These are phyloP conservation scores for Neodidymelliopsis sp. DNA, from an alignment of 2,329 filamentous ascomycete genomes.

Conservation along the genomic window DNA sequence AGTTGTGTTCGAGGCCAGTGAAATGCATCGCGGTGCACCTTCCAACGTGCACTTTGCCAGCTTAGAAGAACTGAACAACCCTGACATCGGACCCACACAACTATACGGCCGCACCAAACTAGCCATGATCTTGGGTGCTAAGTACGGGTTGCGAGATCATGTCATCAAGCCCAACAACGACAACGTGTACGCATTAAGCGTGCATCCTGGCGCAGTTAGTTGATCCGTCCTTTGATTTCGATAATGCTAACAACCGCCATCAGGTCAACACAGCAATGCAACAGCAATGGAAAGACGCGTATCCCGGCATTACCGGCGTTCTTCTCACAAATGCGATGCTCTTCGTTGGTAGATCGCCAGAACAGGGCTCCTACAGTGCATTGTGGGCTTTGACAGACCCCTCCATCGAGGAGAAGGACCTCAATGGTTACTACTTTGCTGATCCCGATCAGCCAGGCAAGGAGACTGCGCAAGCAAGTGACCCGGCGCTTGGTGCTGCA, in stretches of 20 bases:
- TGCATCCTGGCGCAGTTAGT: conserved; percentile 50
- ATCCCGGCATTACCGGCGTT: conserved; percentile 52
- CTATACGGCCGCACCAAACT: conserved; percentile 55
- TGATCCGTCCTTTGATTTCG: not conserved
- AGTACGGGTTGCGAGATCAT: conserved; percentile 51
- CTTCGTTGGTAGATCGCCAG: conserved; percentile 45
- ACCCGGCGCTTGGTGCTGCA: conserved; percentile 47
- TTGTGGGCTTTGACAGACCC: conserved; percentile 51
- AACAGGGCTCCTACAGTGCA: conserved; percentile 56
- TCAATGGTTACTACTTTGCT: conserved; percentile 55
- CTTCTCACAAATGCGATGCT: conserved; percentile 49
- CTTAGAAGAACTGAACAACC: conserved; percentile 55
- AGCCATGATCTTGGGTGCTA: conserved; percentile 54
- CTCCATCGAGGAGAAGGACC: conserved; percentile 52
- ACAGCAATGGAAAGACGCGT: conserved; percentile 57
- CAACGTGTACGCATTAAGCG: conserved; percentile 51
- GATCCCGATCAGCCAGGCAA: conserved; percentile 51
- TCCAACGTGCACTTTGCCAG: conserved; percentile 49
- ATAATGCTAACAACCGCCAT: not conserved
- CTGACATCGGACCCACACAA: conserved; percentile 42
- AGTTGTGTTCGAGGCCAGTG: conserved; percentile 54
- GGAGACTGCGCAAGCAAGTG: conserved; percentile 51
- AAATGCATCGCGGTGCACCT: conserved; percentile 51
- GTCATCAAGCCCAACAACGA: conserved; percentile 55
- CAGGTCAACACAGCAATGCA: conserved; percentile 57